phyloP scores from a whole-genome alignment of 2,329 filamentous ascomycete genomes.

The Hymenoscyphus albidus region DNA sequence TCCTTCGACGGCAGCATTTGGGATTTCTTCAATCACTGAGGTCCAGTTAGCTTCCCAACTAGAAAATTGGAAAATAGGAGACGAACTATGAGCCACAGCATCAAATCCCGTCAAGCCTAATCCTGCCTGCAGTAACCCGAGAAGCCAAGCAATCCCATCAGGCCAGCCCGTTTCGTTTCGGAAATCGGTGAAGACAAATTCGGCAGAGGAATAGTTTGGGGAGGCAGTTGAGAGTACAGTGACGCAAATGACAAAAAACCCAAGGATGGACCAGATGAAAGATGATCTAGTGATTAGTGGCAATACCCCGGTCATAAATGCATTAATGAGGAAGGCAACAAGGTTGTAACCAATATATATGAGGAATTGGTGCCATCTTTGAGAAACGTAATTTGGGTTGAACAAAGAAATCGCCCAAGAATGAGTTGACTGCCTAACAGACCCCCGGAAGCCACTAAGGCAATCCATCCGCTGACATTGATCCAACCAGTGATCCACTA shows the following conservation, averaged over 20 bases:
- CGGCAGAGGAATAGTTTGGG: conserved; percentile 45
- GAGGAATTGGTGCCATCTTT: conserved; percentile 53
- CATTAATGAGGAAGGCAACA: conserved; percentile 44
- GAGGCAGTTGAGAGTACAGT: conserved; percentile 51
- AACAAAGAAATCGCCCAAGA: conserved; percentile 49
- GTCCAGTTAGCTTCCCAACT: neutral
- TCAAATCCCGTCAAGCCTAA: conserved; percentile 49
- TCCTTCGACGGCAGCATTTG: conserved; percentile 46
- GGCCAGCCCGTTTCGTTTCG: conserved; percentile 51
- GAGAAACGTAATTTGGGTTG: conserved; percentile 45
- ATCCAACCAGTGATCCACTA: conserved; percentile 45
- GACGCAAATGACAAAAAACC: conserved; percentile 49
- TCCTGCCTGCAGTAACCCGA: conserved; percentile 50
- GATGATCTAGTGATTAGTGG: conserved; percentile 47
- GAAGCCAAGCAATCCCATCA: conserved; percentile 46
- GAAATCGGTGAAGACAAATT: conserved; percentile 53
- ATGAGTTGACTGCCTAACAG: conserved; percentile 52
- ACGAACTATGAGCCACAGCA: conserved; percentile 34
- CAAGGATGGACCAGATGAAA: conserved; percentile 49
- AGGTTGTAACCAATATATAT: conserved; percentile 48
- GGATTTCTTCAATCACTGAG: conserved; percentile 52
- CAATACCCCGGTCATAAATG: conserved; percentile 46
- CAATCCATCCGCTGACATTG: conserved; percentile 41
- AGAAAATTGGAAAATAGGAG: neutral
- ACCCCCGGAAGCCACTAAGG: conserved; percentile 50